Percentiles rank a stretch among this genome's conserved stretches.
phyloP scores from a whole-genome alignment of 192 early-diverging fungal genomes.

The Dimargaris xerosporica region DNA sequence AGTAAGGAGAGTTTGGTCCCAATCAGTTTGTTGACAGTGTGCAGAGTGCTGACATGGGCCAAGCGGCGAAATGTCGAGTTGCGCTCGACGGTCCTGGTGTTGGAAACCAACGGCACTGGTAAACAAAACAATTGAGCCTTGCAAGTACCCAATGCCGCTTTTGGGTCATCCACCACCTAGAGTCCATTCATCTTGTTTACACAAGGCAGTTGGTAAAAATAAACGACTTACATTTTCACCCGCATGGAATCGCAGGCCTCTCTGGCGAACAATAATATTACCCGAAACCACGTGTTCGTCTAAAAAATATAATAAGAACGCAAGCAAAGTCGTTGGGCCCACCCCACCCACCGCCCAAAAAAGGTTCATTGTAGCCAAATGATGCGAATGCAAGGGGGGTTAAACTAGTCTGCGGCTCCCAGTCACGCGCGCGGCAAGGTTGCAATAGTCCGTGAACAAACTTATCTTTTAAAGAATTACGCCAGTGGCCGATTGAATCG shows the following conservation, averaged over 20 bases:
- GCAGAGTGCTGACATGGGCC: neutral
- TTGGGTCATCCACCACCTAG: no score
- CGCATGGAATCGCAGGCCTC: conserved; percentile 62
- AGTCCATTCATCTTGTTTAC: no score
- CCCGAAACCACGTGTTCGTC: conserved; percentile 56
- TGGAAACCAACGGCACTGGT: no score
- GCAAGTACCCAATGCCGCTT: no score
- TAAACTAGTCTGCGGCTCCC: neutral
- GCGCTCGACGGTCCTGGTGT: no score
- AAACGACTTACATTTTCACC: conserved; percentile 47
- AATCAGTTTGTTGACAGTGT: conserved; percentile 3
- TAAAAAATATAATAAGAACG: conserved; percentile 11
- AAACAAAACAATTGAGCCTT: no score
- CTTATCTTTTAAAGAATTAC: neutral
- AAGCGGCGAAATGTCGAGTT: no score
- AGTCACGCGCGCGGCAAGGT: neutral
- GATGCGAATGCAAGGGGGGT: neutral
- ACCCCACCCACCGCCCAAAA: neutral
- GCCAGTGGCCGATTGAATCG: neutral
- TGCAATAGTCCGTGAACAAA: neutral
- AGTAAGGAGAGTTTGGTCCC: neutral
- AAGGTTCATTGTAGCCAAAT: neutral
- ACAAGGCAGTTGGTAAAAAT: neutral
- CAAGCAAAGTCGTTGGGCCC: neutral
- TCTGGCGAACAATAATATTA: conserved; percentile 67